Evolutionary conservation across 164 flowering plant species (phyloP).

Genomic region (Annona cherimola): DNA sequence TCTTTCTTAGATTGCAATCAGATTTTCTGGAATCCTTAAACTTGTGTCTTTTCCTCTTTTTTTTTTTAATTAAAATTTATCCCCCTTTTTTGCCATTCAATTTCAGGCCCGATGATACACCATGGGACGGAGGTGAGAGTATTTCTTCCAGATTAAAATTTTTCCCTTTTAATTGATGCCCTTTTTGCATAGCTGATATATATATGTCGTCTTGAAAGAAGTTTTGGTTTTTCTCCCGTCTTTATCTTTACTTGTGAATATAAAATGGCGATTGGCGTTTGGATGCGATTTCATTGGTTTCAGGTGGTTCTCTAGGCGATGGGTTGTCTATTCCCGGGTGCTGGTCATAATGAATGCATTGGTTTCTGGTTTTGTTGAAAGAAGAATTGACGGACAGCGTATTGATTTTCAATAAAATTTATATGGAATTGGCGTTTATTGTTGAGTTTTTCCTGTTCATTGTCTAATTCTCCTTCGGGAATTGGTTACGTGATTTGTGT

Average conservation of each 20-base stretch:
- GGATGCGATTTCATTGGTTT: background rate
- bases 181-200: background rate
- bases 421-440: background rate
- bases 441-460: background rate
- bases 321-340: too few species aligned
- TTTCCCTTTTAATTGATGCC: background rate
- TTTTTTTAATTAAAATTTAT: background rate
- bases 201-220: background rate
- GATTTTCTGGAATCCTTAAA: background rate
- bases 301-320: too few species aligned
- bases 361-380: too few species aligned
- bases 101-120: conserved; percentile 96
- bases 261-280: background rate
- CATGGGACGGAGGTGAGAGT: conserved; percentile 94
- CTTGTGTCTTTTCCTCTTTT: background rate
- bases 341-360: too few species aligned
- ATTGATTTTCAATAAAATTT: too few species aligned
- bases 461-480: background rate
- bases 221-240: too few species aligned
- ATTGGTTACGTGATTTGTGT: background rate
- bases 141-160: background rate
- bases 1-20: background rate
- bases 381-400: too few species aligned
- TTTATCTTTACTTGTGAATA: too few species aligned
- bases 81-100: conserved; percentile 11